Base-by-base conservation (phyloP, 2,329 filamentous ascomycete species). In the Colletotrichum chrysophilum region DNA sequence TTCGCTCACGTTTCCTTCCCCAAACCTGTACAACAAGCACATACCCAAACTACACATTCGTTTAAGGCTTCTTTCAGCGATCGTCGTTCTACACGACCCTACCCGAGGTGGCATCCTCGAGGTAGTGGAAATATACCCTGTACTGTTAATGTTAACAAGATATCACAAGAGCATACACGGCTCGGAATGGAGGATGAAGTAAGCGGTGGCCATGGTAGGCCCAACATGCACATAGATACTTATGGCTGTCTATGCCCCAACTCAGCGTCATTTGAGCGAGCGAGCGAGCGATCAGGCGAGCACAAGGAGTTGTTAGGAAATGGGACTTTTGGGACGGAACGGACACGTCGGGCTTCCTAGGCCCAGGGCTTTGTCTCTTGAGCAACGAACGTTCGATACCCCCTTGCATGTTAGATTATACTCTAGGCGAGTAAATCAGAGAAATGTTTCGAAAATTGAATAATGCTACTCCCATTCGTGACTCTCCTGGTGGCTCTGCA, bases 221-320 rank as follows among this genome's bases (percentile, higher is more conserved):
- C 69, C 26, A 52, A 24, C 28, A 69, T 74, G 74, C 70, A 74
- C 48, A 74, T 76, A 74, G 70, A 76, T 64, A 61, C 43, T 52
- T 52, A 21, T 55, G 62, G 36, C 62, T 52, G 75, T 77, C 68
- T 71, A 77, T 77, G 76, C 75, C 75, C 72, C 58, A 43, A 68
- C 73, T 73, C 70, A 43, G 69, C 73, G 68, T 77, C 69, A 67
- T 77, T 77, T 76, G 69, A 71, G 75, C 67, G 68, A 76, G 74
- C 67, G 68, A 76, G 74, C 74, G 64, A 75, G 48, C 38, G 64
- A 34, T 36, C 16, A 66, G 58, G 65, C 67, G 38, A 65, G 64
- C 58, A 68, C 55, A 66, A 32, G 67, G 72, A 77, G 75, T 71
- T 77, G 73, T 38, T n/a, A 38, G 58, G 36, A 71, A 10, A 64